Base-by-base conservation (phyloP, 2,329 filamentous ascomycete species). In the Rhynchosporium graminicola region DNA sequence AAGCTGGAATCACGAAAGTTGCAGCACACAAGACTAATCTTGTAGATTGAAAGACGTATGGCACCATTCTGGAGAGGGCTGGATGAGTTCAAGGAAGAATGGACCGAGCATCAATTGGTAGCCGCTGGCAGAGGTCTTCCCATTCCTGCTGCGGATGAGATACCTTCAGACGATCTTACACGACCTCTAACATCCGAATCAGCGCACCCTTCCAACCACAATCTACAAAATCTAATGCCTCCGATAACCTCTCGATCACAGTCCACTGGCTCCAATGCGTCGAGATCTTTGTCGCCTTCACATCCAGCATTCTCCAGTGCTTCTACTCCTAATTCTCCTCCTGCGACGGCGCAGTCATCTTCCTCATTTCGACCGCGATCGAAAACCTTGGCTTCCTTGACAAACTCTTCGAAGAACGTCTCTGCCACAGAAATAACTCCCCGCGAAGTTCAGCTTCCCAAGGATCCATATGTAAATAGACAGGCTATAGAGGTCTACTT, bases 41-140 rank as follows among this genome's bases (percentile, higher is more conserved):
- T 64, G 50, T 66, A 98, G 94, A 92, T 99, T 74, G 95, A 99
- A 77, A 85, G 95, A 69, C 88, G 90, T 65, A 78, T 99, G 65
- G 95, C 95, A 47, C 95, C 95, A 0, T 99, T 99, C 76, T 99
- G 94, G 92, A 88, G 89, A 73, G 95, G 95, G 4, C 80, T 99
- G 3, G 89, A 97, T 67, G 93, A 98, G 75, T 92, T 95, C 76
- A 89, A 88, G 15, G 85, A 91, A 28, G 90, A 86, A 58, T 99
- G 95, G 95, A 90, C 92, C 12, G 95, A 99, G 73, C 88, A 95
- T 76, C 95, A 99, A 76, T 85, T 99, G n/a, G 86, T 97, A 70
- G 92, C 94, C 62, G 92, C 91, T 29, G 95, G 89, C 56, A 87
- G 92, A 72, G 93, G 91, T 26, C 83, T 96, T 61, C 86, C 90